Base-by-base conservation (phyloP, 1,284 basidiomycete genomes). In the Grifola frondosa region DNA sequence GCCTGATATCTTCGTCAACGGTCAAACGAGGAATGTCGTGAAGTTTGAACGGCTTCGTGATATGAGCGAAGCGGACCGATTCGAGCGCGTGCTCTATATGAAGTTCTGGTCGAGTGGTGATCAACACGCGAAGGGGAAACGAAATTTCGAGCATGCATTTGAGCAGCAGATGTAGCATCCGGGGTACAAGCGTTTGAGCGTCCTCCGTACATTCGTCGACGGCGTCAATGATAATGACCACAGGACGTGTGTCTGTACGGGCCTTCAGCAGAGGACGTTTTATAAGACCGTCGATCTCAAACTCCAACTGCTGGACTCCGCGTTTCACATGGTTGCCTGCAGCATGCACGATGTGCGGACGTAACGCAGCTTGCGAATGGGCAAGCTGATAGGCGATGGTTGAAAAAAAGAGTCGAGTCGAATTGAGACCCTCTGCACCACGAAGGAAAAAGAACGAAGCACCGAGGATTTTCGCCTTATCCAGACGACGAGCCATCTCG, bases 401-500 rank as follows among this genome's bases (percentile, higher is more conserved):
- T 1, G 46, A 17, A 22, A 50, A 50, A 24, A 50, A 44, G 15
- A 37, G 37, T 12, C 23, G 11, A 19, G 42, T 24, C 16, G 41
- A 40, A 2, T 34, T 30, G 23, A 33, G 34, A 12, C 46, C 46
- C 3, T 33, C 34, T 8, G 34, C 16, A 4, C 32, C 40, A 16
- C 36, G 43, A 10, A 40, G 37, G 36, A 48, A 55, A 40, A 48
- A 52, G 39, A 50, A 46, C 3, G 53, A 48, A 4, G 53, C 45
- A 8, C 50, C 53, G 8, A 55, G 50, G 5, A n/a, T n/a, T n/a
- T n/a, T n/a, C n/a, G n/a, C n/a, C n/a, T n/a, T n/a, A n/a, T 21
- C 21, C 6, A 21, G 5, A 15, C 6, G 9, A 13, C 19, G n/a
- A 6, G n/a, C n/a, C 1, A 35, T 10, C 19, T 22, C 19, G 12